Evolutionary conservation across 139 green algal genomes (phyloP).

Genomic region (Parachlorella kessleri): DNA sequence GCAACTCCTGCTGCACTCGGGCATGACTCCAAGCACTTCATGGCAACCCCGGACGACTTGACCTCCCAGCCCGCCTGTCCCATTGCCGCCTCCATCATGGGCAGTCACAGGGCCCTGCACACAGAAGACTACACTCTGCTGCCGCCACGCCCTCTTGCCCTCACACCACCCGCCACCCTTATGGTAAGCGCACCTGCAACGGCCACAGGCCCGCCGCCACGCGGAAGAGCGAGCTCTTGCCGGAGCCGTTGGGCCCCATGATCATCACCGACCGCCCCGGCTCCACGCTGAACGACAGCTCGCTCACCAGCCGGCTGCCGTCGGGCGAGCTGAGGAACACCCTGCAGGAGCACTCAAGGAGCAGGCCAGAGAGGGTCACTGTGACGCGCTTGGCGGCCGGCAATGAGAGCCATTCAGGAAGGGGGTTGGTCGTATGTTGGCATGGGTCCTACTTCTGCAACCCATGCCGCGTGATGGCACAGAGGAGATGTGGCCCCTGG

Average conservation of each 20-base stretch:
- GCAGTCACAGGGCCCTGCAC: not conserved
- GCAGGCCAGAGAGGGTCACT: no score
- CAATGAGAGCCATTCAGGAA: no score
- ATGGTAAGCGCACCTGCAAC: slow-evolving; percentile 55
- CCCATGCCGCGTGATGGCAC: no score
- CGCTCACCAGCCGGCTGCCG: slow-evolving; percentile 76
- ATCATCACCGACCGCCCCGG: slow-evolving; percentile 74
- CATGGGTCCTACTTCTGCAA: no score
- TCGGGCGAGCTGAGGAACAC: slow-evolving; percentile 90
- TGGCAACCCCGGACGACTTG: no score
- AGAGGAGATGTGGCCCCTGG: no score
- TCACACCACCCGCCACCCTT: not conserved
- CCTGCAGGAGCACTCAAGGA: slow-evolving; percentile 29
- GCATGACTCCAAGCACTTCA: no score
- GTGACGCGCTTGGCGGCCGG: no score
- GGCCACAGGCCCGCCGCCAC: slow-evolving; percentile 92
- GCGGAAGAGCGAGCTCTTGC: slow-evolving; percentile 84
- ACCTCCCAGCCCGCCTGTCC: not conserved
- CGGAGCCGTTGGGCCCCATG: slow-evolving; percentile 91
- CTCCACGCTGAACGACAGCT: slow-evolving; percentile 81
- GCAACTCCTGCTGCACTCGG: no score
- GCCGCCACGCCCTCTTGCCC: not conserved
- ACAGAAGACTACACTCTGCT: not conserved
- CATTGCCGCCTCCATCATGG: not conserved
- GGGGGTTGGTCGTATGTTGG: no score